Percentiles rank a stretch among this genome's conserved stretches.
Conservation (phyloP, 768 basidiomycete species). For the Suillus clintonianus region DNA sequence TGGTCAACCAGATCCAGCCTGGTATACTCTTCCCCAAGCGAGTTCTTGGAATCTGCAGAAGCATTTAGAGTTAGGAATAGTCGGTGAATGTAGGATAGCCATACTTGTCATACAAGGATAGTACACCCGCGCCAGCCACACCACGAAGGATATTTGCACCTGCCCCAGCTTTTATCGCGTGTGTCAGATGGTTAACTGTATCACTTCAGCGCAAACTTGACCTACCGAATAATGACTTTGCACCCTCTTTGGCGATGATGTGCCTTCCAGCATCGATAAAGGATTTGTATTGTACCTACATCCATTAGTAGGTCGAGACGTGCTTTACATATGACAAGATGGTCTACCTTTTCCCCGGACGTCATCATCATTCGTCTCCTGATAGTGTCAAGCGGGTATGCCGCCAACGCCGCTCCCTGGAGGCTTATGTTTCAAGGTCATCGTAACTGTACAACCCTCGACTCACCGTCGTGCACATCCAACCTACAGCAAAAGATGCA, state of each 20-base stretch:
- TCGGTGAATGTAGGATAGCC: background rate
- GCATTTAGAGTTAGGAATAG: background rate
- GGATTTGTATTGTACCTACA: constrained; percentile 39
- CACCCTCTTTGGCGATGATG: constrained; percentile 43
- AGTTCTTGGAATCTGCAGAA: constrained; percentile 47
- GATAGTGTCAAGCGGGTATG: constrained; percentile 49
- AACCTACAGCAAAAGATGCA: constrained; percentile 44
- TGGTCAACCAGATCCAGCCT: constrained; percentile 37
- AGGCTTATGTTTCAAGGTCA: background rate
- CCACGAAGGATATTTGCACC: constrained; percentile 61
- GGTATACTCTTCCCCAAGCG: constrained; percentile 58
- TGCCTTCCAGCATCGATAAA: constrained; percentile 41
- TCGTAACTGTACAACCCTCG: background rate
- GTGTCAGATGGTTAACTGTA: constrained; percentile 7
- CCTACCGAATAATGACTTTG: constrained; percentile 39
- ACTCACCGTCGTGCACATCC: constrained; percentile 41
- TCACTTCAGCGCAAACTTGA: background rate
- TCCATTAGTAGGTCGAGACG: background rate
- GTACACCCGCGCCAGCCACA: constrained; percentile 49
- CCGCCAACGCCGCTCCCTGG: constrained; percentile 37
- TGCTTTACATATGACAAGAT: background rate
- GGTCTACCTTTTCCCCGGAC: constrained; percentile 34
- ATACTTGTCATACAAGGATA: constrained; percentile 64
- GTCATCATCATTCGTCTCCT: constrained; percentile 52
- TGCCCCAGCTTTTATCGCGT: constrained; percentile 58